Evolutionary conservation across 2,329 filamentous ascomycete genomes (phyloP).

Genomic region (Phialemoniopsis sp.): DNA sequence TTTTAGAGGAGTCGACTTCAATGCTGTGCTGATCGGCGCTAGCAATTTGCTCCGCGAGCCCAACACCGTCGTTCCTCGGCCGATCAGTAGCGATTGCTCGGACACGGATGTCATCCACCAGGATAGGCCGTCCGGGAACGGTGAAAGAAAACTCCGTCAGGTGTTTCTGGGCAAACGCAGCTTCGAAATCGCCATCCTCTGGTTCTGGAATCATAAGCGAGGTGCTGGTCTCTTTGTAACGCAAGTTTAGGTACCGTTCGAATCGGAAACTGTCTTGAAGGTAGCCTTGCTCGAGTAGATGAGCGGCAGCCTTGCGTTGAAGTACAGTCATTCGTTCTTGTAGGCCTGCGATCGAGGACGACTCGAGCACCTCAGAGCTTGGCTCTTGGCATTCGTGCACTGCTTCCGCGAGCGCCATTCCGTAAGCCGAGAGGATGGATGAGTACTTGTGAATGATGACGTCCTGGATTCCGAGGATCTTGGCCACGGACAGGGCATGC

Average conservation of each 20-base stretch:
- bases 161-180: conserved; percentile 28
- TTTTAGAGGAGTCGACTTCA: too few relatives aligned
- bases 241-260: conserved; percentile 91
- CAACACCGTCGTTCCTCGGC: conserved; percentile 5
- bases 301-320: too few relatives aligned
- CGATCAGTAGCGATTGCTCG: conserved; percentile 25
- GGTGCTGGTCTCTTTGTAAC: conserved; percentile 85
- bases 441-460: conserved; percentile 29
- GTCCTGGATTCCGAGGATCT: conserved; percentile 25
- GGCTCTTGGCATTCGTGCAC: conserved; percentile 26
- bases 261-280: conserved; percentile 66
- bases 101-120: conserved; percentile 38
- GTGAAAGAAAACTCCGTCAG: conserved; percentile 36
- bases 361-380: too few relatives aligned
- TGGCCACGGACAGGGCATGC: conserved; percentile 31
- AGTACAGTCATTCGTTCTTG: background rate
- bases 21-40: too few relatives aligned
- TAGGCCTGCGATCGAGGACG: conserved; percentile 9
- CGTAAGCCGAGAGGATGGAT: conserved; percentile 30
- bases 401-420: conserved; percentile 32
- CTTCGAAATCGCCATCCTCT: conserved; percentile 26
- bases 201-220: conserved; percentile 91
- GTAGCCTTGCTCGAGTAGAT: background rate
- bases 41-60: too few relatives aligned
- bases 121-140: conserved; percentile 24